These are phyloP conservation scores for Tetragonia tetragonoides DNA, from an alignment of 148 eudicot species.

Conservation along the genomic window DNA sequence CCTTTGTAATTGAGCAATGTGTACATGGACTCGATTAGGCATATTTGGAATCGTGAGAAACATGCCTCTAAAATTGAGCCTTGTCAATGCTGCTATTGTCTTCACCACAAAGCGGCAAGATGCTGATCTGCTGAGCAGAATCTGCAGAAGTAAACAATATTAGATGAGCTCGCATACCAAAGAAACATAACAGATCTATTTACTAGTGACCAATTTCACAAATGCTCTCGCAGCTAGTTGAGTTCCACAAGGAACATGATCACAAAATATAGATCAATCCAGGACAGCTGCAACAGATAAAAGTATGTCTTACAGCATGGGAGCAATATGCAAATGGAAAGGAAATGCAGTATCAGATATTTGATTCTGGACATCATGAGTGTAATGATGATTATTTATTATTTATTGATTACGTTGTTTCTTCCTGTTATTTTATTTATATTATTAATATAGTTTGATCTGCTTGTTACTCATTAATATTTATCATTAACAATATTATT, in stretches of 20 bases:
- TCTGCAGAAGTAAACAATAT: background rate
- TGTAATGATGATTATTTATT: too few species aligned
- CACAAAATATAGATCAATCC: background rate
- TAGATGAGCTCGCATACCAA: background rate
- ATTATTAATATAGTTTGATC: too few species aligned
- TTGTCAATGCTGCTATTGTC: background rate
- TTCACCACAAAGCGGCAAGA: background rate
- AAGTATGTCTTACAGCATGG: background rate
- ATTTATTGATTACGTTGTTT: too few species aligned
- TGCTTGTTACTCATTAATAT: too few species aligned
- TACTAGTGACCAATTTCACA: too few species aligned
- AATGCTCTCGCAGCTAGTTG: background rate
- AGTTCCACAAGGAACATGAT: background rate
- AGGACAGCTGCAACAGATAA: background rate
- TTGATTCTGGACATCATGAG: background rate
- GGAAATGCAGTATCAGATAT: too few species aligned
- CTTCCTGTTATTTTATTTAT: too few species aligned
- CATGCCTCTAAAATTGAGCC: background rate
- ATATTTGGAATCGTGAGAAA: background rate
- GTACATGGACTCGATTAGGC: background rate
- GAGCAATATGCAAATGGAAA: background rate
- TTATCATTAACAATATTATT: too few species aligned
- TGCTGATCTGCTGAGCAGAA: background rate
- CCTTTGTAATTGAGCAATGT: background rate
- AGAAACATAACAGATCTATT: background rate